Base-by-base conservation (phyloP, 805 yeast species). In the Nakazawaea holstii region DNA sequence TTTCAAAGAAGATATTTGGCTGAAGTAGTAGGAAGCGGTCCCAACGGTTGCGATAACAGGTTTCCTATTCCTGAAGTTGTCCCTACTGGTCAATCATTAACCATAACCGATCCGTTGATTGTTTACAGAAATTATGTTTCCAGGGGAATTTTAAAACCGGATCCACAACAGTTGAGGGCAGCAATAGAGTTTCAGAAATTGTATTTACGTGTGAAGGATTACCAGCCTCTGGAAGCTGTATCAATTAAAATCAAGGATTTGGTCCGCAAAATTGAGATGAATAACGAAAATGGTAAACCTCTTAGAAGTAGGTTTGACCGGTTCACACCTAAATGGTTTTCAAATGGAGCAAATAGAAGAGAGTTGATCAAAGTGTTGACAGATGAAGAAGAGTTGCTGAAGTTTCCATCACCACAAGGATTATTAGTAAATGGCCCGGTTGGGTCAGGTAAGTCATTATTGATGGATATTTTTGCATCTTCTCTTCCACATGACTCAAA, bases 361-460 rank as follows among this genome's bases (percentile, higher is more conserved):
- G 77, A 77, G 38, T 55, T 84, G 39, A 67, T 84, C 20, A 63
- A 64, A 49, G 70, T 71, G 8, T 57, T 84, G 20, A 69, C 79
- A 0, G 84, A 81, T 56, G 87, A 82, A 52, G 86, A 81, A 49
- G 84, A 80, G 52, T 58, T 82, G 30, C 55, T 62, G 4, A 68
- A 75, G 46, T 67, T 79, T 47, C 69, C 75, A 1, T 70, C 86
- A 0, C 90, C 90, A 0, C 83, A 76, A 48, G 91, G 91, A 0
- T 62, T 84, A 5, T 58, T 81, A 40, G 60, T 81, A 6, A 79
- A 78, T 60, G 87, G 86, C 3, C 85, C 77, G 49, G 87, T 80
- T 4, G 91, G 91, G 0, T 79, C 86, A 53, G 91, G 91, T 1
- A 84, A 84, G 57, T 79, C 87, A 1, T 77, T 84, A 83, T 60